A percentile compares a stretch with the other conserved stretches of the same genome.
Evolutionary conservation across 305 asterid species (phyloP).

Genomic region (Fraxinus paxiana): DNA sequence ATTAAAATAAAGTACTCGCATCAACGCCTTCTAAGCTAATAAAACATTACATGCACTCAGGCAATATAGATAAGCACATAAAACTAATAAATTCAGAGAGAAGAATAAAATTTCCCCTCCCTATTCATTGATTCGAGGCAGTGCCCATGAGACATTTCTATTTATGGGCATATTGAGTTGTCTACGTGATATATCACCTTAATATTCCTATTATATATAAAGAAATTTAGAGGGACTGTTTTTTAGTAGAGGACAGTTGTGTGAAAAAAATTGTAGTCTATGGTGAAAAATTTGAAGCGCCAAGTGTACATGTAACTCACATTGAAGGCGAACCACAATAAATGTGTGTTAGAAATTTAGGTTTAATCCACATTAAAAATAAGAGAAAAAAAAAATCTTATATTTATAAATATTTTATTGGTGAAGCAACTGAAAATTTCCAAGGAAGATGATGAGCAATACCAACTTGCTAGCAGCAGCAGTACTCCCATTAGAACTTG

Average conservation of each 20-base stretch:
- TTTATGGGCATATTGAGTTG: neutral
- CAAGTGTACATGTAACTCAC: neutral
- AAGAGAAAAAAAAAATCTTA: neutral
- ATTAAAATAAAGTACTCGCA: neutral
- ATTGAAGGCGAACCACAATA: neutral
- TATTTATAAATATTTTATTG: neutral
- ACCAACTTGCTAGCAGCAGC: slow-evolving; percentile 74
- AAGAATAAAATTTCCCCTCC: too few species aligned
- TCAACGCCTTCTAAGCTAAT: neutral
- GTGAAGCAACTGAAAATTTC: neutral
- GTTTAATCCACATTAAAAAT: neutral
- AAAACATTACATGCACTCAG: neutral
- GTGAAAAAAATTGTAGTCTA: neutral
- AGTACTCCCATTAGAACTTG: slow-evolving; percentile 74
- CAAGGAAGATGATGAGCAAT: slow-evolving; percentile 13
- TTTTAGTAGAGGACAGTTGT: neutral
- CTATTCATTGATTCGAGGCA: neutral
- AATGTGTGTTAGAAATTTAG: neutral
- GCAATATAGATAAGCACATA: too few species aligned
- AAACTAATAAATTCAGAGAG: too few species aligned
- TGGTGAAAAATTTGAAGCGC: neutral
- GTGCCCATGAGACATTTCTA: neutral
- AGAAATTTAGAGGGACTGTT: neutral
- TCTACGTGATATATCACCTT: neutral
- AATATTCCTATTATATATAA: neutral